These are phyloP conservation scores for Sporothrix globosa DNA, from an alignment of 2,329 filamentous ascomycete species.

Conservation along the genomic window DNA sequence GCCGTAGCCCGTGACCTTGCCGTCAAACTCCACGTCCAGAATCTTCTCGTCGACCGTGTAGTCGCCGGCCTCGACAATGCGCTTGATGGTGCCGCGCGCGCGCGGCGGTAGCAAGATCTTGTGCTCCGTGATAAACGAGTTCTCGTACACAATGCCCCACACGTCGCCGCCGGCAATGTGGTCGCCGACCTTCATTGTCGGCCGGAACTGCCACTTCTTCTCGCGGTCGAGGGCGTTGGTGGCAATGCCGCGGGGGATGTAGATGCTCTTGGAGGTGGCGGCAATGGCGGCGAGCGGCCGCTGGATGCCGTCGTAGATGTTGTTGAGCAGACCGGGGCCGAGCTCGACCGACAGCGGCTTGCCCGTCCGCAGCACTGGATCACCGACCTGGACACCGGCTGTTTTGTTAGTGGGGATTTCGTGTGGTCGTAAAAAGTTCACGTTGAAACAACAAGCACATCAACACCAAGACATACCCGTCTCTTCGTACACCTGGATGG, in stretches of 20 bases:
- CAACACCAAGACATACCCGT: constrained; percentile 68
- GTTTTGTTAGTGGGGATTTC: constrained; percentile 23
- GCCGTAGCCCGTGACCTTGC: constrained; percentile 87
- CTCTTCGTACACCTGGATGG: constrained; percentile 99
- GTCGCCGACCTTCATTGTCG: constrained; percentile 89
- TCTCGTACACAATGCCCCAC: constrained; percentile 93
- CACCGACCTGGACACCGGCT: constrained; percentile 95
- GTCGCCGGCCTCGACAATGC: constrained; percentile 83
- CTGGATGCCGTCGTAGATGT: constrained; percentile 99
- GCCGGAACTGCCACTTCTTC: constrained; percentile 97
- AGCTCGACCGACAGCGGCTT: constrained; percentile 98
- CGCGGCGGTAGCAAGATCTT: constrained; percentile 90
- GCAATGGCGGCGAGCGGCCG: constrained; percentile 87
- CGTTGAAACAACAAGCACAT: neutral
- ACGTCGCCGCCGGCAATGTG: constrained; percentile 96
- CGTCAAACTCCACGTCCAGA: constrained; percentile 94
- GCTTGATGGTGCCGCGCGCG: constrained; percentile 87
- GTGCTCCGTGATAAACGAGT: constrained; percentile 91
- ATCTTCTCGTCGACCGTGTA: constrained; percentile 96
- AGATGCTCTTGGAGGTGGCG: constrained; percentile 79
- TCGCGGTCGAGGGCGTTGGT: constrained; percentile 84
- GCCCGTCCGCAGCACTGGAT: constrained; percentile 85
- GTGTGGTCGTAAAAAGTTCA: too few species aligned
- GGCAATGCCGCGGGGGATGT: constrained; percentile 93
- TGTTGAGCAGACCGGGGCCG: constrained; percentile 94